A percentile compares a stretch with the other conserved stretches of the same genome.
These are phyloP conservation scores for Paracoccidioides brasiliensis DNA, from an alignment of 2,329 filamentous ascomycete species.

Conservation along the genomic window DNA sequence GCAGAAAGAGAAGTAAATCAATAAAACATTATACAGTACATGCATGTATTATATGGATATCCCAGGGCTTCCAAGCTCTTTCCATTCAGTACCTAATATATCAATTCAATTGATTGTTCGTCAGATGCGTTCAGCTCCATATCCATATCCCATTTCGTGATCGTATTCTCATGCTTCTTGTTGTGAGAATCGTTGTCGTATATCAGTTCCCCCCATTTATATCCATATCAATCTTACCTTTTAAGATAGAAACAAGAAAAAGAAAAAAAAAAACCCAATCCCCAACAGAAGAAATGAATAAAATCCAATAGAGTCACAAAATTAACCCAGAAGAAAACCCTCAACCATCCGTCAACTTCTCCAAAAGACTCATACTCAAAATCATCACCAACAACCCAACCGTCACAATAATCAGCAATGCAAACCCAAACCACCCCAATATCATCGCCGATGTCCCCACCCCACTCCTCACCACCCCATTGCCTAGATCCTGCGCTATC, in stretches of 20 bases:
- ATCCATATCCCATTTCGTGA: no score
- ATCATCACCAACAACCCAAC: conserved; percentile 95
- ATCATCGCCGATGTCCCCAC: conserved; percentile 95
- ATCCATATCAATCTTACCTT: background rate
- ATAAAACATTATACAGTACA: no score
- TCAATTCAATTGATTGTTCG: no score
- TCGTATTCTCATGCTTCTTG: background rate
- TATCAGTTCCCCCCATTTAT: background rate
- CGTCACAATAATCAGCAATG: conserved; percentile 83
- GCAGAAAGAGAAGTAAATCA: no score
- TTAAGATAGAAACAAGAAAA: background rate
- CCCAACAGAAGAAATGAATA: background rate
- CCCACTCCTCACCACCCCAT: conserved; percentile 73
- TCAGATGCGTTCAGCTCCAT: no score
- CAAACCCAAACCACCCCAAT: conserved; percentile 94
- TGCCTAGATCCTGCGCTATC: conserved; percentile 84
- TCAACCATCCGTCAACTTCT: conserved; percentile 40
- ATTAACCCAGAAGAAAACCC: background rate
- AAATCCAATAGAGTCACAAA: background rate
- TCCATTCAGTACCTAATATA: no score
- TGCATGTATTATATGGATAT: no score
- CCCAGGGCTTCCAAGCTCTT: no score
- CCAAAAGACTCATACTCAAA: conserved; percentile 72
- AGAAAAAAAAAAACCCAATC: background rate
- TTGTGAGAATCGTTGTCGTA: background rate